phyloP scores from a whole-genome alignment of 202 grass and related monocot genomes.

The Dendrocalamus latiflorus region DNA sequence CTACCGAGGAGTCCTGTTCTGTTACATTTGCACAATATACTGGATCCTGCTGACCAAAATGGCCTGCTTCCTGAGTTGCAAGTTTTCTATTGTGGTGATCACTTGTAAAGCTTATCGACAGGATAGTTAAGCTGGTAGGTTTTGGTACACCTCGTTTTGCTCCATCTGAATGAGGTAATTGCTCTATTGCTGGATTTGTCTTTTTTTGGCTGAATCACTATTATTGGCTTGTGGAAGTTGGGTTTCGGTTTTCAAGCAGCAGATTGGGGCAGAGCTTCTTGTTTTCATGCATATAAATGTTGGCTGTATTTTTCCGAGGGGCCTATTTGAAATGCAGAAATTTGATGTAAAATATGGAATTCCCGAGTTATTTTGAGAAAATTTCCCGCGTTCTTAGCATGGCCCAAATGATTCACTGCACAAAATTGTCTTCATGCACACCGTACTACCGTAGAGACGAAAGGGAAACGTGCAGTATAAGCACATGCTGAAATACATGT shows the following conservation, averaged over 20 bases:
- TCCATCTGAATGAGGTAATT: background rate
- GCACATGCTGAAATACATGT: too few relatives aligned
- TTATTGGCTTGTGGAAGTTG: background rate
- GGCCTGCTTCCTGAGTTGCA: background rate
- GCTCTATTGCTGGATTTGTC: background rate
- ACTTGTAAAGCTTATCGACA: slow-evolving; percentile 9
- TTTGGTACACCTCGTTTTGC: background rate
- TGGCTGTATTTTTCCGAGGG: background rate
- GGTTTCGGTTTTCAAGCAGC: background rate
- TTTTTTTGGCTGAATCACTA: background rate
- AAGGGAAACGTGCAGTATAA: too few relatives aligned
- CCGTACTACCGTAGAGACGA: too few relatives aligned
- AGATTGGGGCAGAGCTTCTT: background rate
- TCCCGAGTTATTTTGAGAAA: background rate
- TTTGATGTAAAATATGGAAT: too few relatives aligned
- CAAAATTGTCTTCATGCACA: background rate
- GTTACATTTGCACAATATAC: background rate
- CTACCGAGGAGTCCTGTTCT: background rate
- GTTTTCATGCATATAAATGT: background rate
- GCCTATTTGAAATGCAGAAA: too few relatives aligned
- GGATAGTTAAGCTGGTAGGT: background rate
- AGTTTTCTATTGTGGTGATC: slow-evolving; percentile 14
- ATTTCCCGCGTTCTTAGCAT: background rate
- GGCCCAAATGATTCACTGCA: too few relatives aligned
- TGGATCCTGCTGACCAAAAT: background rate